Evolutionary conservation across 768 basidiomycete genomes (phyloP), one percentile per base, ranked within the genome.

Genomic region (Heimioporus sp.): DNA sequence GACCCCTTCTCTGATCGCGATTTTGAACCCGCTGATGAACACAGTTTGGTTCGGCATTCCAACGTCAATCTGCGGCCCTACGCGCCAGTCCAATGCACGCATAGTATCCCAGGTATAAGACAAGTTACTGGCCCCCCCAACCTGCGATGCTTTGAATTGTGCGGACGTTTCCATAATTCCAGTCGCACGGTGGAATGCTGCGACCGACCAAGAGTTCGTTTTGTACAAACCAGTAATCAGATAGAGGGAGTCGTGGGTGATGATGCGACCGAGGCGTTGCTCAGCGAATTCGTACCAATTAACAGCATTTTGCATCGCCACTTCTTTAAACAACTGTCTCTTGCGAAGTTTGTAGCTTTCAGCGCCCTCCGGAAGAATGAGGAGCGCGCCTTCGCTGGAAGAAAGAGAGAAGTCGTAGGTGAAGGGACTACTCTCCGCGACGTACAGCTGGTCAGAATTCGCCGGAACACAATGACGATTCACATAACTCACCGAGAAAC

Each of bases 351-450:
- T 55, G 41, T 54, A 55, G 17, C 57, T 55, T 34, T 44, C 45
- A 3, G 66, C 64, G 2, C 69, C 71, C 11, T 68, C 55, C 1
- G 71, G 69, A 41, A 71, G 61, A 12, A 64, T 49, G 10, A 72
- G 52, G 6, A 71, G 49, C 6, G 72, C 65, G 16, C 67, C 70
- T 57, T 68, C 64, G 9, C 19, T 45, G 4, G 57, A 55, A 20
- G 61, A 49, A 11, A 52, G 52, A 36, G 10, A 48, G 8, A 60
- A 57, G 6, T 60, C 53, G 10, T 54, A 57, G 11, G 46, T 46
- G 6, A 46, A 46, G 13, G 35, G 46, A 12, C 46, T 46, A n/a
- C 36, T 43, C 21, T 42, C 43, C 43, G 17, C 21, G 16, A 5
- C 13, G 32, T 35, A 10, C 9, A 17, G 38, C 39, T 3, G 17